Conservation (phyloP, 371 early-diverging fungal genomes). For the Mucor mucedo region DNA sequence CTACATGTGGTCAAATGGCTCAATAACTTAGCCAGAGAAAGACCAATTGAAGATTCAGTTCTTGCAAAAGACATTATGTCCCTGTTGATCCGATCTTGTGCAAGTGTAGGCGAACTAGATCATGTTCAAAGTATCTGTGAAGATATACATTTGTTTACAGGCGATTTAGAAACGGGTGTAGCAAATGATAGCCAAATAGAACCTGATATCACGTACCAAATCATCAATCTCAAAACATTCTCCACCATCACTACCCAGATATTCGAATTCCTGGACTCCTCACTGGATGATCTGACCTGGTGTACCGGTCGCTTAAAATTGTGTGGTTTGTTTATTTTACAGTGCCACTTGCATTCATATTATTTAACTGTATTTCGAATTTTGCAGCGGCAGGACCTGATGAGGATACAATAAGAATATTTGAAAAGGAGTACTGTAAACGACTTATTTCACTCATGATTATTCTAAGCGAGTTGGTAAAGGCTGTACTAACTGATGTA, state of each 20-base stretch:
- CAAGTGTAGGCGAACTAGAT: constrained; percentile 37
- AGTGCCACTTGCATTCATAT: background rate
- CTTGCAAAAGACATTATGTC: constrained; percentile 40
- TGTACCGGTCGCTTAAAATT: constrained; percentile 42
- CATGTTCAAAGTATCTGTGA: constrained; percentile 33
- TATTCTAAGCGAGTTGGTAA: constrained; percentile 38
- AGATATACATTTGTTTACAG: constrained; percentile 40
- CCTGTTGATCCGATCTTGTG: constrained; percentile 35
- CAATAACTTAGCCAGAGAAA: constrained; percentile 36
- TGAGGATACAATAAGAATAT: constrained; percentile 19
- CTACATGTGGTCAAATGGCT: constrained; percentile 38
- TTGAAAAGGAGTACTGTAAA: constrained; percentile 41
- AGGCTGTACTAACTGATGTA: constrained; percentile 31
- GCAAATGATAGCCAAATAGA: constrained; percentile 17
- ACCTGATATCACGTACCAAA: constrained; percentile 22
- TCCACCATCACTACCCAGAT: constrained; percentile 27
- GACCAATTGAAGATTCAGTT: constrained; percentile 41
- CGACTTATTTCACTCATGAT: constrained; percentile 32
- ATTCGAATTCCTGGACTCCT: constrained; percentile 45
- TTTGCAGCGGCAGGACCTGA: constrained; percentile 5
- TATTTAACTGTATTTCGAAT: background rate
- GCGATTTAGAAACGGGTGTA: constrained; percentile 34
- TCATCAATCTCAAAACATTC: constrained; percentile 48
- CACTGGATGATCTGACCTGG: constrained; percentile 54
- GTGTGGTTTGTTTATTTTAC: constrained; percentile 25